Evolutionary conservation across 75 land plant genomes (phyloP).

Genomic region (Cupressus sempervirens): DNA sequence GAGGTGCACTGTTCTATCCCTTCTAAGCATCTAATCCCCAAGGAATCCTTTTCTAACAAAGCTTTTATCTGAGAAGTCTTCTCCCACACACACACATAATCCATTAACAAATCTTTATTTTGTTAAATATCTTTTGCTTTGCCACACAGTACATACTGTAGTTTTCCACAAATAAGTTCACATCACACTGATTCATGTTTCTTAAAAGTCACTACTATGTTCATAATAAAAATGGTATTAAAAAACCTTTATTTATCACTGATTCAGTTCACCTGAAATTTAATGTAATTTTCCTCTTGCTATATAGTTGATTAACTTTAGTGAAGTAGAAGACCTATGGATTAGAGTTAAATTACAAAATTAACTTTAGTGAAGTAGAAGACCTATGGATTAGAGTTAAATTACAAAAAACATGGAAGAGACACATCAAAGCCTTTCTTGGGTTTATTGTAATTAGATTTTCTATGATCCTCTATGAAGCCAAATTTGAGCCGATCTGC

Average conservation of each 20-base stretch:
- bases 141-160: too few relatives aligned
- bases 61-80: neutral
- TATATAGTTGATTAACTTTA: neutral
- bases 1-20: too few relatives aligned
- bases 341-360: too few relatives aligned
- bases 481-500: neutral
- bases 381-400: neutral
- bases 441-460: neutral
- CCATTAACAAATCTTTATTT: neutral
- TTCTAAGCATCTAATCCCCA: too few relatives aligned
- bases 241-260: neutral
- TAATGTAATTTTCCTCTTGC: neutral
- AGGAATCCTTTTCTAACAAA: neutral
- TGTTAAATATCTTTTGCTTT: neutral
- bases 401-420: neutral
- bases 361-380: too few relatives aligned
- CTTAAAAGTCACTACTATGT: too few relatives aligned
- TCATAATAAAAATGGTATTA: neutral
- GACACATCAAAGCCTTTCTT: neutral
- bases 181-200: too few relatives aligned
- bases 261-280: neutral
- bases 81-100: neutral
- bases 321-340: neutral
- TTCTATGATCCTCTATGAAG: neutral
- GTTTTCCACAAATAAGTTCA: too few relatives aligned